phyloP scores from a whole-genome alignment of 768 basidiomycete genomes.

The Candolleomyces efflorescens region DNA sequence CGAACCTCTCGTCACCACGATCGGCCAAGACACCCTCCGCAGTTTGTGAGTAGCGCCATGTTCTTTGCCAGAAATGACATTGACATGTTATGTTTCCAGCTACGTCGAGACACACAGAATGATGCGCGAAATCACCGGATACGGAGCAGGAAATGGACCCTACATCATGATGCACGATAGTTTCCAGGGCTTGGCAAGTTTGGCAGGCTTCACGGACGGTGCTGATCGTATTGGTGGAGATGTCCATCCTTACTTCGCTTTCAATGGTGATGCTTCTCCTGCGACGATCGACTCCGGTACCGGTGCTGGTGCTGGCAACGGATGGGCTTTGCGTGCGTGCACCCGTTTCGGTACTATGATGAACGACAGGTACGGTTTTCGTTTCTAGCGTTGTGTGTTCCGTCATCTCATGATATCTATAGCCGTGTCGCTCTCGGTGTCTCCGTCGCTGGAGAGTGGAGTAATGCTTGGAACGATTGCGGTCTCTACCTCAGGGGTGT shows the following conservation, averaged over 20 bases:
- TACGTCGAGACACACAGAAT: conserved; percentile 55
- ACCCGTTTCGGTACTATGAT: conserved; percentile 51
- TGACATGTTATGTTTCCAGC: conserved; percentile 29
- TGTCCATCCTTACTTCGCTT: conserved; percentile 44
- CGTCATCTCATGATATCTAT: conserved; percentile 9
- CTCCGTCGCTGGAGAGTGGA: conserved; percentile 76
- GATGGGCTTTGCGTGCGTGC: conserved; percentile 52
- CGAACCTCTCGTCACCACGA: conserved; percentile 48
- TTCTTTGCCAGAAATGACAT: conserved; percentile 13
- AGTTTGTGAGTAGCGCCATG: conserved; percentile 55
- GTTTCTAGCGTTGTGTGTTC: conserved; percentile 13
- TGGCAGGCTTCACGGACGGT: conserved; percentile 31
- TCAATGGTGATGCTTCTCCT: conserved; percentile 34
- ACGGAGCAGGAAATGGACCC: conserved; percentile 63
- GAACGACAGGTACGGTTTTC: conserved; percentile 44
- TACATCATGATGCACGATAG: conserved; percentile 46
- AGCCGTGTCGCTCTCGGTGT: conserved; percentile 58
- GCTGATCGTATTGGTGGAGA: conserved; percentile 38
- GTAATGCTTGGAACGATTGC: conserved; percentile 65
- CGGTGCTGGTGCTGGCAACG: conserved; percentile 36
- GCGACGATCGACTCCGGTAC: conserved; percentile 34
- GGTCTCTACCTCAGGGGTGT: conserved; percentile 33
- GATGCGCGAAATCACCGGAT: conserved; percentile 69
- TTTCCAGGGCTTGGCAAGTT: conserved; percentile 38
- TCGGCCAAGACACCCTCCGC: conserved; percentile 52